A percentile compares a stretch with the other conserved stretches of the same genome.
Conservation (phyloP, 1,139 yeast genomes). For the Taiozyma sp. region DNA sequence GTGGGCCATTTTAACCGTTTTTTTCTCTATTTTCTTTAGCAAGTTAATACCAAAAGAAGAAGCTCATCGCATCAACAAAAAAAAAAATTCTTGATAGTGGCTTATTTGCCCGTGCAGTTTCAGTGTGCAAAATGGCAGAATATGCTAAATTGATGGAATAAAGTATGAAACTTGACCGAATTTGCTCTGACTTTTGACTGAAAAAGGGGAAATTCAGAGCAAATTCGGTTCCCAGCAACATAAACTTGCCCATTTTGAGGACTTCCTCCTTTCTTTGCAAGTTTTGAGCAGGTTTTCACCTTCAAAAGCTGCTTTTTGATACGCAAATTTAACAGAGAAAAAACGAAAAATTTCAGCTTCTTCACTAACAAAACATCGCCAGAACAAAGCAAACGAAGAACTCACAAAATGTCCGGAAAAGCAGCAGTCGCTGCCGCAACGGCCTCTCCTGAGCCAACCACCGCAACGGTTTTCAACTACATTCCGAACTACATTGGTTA, state of each 20-base stretch:
- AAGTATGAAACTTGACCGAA: too few relatives aligned
- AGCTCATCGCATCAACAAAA: slow-evolving; percentile 7
- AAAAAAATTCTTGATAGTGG: background rate
- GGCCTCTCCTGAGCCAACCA: slow-evolving; percentile 15
- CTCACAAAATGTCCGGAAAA: background rate
- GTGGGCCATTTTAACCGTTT: slow-evolving; percentile 10
- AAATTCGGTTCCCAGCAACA: too few relatives aligned
- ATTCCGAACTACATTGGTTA: slow-evolving; percentile 93
- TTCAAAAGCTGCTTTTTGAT: too few relatives aligned
- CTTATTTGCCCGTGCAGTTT: background rate
- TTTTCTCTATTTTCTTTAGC: background rate
- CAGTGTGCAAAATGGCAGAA: slow-evolving; percentile 3
- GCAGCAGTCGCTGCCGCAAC: background rate
- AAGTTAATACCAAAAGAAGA: too few relatives aligned
- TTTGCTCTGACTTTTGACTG: too few relatives aligned
- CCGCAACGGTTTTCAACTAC: slow-evolving; percentile 60
- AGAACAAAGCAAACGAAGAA: background rate
- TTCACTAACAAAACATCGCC: background rate
- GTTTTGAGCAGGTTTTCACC: too few relatives aligned
- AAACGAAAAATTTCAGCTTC: background rate
- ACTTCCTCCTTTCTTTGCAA: too few relatives aligned
- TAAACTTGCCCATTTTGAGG: too few relatives aligned
- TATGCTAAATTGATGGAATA: background rate
- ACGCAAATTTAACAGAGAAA: too few relatives aligned
- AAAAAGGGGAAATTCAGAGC: too few relatives aligned